Base-by-base conservation (phyloP, 352 stramenopile genomes). In the Phytophthora melonis region DNA sequence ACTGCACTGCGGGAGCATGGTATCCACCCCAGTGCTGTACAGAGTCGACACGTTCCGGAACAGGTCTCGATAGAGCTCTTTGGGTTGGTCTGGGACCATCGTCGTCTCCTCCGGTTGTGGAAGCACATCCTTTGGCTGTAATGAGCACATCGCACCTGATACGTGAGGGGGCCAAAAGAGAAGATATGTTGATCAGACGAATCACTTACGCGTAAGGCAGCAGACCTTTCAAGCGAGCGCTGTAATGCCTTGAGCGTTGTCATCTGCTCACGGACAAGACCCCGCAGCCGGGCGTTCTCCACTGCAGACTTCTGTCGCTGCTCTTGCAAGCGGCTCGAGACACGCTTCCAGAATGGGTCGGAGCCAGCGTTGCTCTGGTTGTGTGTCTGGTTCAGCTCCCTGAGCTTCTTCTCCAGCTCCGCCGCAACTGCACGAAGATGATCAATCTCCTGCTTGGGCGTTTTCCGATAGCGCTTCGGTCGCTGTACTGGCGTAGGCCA, bases 401-500 rank as follows among this genome's bases (percentile, higher is more conserved):
- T 64, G 16, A 91, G 75, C 57, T 89, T 80, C 58, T 63, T 72
- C 50, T 87, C 81, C 32, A 89, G 56, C 41, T 72, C 71, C 21
- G 68, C 53, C 13, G 78, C 77, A 8, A 84, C 68, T 3, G 65
- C 67, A 27, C 79, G 82, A 57, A 89, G 58, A 18, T 77, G 64
- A 41, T 83, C 79, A 18, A 89, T 70, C 70, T 87, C 77, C 53
- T 86, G 72, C 61, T 87, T 89, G 53, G 70, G 70, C 3, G 71
- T 72, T 73, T 84, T 87, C 14, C 49, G 57, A 45, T n/a, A 72
- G 9, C 79, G 77, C 8, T 71, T 87, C 49, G 58, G 66, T 32
- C 39, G 23, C 58, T 63, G 66, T 7, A 13, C 25, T 53, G 66
- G 18, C 50, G 34, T 52, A 5, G 58, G 21, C 3, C 25, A 14